Evolutionary conservation across 225 moss, liverwort and hornwort species (phyloP), one percentile per base, ranked within the genome.

Genomic region (Marchantia paleacea): DNA sequence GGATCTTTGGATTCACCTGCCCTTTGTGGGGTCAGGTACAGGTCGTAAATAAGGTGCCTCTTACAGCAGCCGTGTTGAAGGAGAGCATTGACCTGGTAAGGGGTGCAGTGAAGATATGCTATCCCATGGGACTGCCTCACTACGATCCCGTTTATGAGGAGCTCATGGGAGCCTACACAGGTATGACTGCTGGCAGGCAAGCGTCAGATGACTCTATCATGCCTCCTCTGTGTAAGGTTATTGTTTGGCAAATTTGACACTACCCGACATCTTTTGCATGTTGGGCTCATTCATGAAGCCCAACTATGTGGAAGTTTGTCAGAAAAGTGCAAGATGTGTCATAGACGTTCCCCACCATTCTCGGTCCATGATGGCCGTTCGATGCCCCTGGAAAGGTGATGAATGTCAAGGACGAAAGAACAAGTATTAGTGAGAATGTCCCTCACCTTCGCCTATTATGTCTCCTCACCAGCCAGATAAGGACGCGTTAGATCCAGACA

Each of bases 81-180:
- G 92, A 94, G 12, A 80, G 86, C 19, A 82, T 97, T 72, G 83
- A 85, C 68, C 76, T 83, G 48, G 80, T 93, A 0, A 93, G 87
- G 76, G 97, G 91, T 73, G 93, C 92, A 24, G 82, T 93, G 18
- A 89, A 88, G 84, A 94, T 97, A 66, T 97, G 94, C 74, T 97
- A 92, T 81, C 93, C 97, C 50, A 89, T 88, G 88, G 94, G 94
- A 18, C 78, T 97, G 55, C 93, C 94, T 31, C 79, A 80, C 55
- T 86, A 90, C 82, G 97, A 97, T 76, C 84, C 89, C 26, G 86
- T 94, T 15, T 94, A 91, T 26, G 88, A 97, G 89, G 91, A 85
- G 52, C 67, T 88, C 7, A 31, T 9, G 24, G 85, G 85, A 75
- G 68, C 76, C 15, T 88, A 83, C 77, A 13, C 8, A 77, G 84